Conservation (phyloP, 1,284 basidiomycete species). For the Pseudozyma sp. region DNA sequence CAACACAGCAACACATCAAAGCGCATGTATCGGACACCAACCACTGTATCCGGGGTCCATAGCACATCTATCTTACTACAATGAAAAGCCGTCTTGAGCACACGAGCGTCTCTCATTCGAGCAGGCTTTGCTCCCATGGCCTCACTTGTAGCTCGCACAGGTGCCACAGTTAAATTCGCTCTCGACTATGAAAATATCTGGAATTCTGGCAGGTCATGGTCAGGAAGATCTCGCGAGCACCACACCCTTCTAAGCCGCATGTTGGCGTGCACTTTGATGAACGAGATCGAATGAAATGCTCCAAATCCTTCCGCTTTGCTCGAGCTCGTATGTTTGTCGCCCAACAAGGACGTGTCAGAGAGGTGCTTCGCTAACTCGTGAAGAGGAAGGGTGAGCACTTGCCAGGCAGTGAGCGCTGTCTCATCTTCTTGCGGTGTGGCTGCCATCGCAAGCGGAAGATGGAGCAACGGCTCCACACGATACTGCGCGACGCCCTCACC, state of each 20-base stretch:
- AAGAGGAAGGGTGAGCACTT: slow-evolving; percentile 30
- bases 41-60: too few species aligned
- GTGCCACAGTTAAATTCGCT: too few species aligned
- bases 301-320: slow-evolving; percentile 7
- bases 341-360: slow-evolving; percentile 7
- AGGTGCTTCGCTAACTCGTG: slow-evolving; percentile 9
- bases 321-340: background rate
- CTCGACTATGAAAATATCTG: slow-evolving; percentile 23
- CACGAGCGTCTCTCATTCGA: too few species aligned
- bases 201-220: slow-evolving; percentile 38
- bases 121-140: too few species aligned
- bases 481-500: background rate
- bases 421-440: slow-evolving; percentile 8
- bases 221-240: slow-evolving; percentile 26
- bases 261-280: slow-evolving; percentile 30
- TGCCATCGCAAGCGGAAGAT: slow-evolving; percentile 21
- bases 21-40: background rate
- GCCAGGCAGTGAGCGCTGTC: slow-evolving; percentile 29
- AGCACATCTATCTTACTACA: too few species aligned
- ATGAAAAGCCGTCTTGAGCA: too few species aligned
- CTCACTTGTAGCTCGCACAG: too few species aligned
- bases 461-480: background rate
- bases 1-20: background rate
- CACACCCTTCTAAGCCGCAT: slow-evolving; percentile 29
- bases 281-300: slow-evolving; percentile 15